Conservation (phyloP, 2,329 filamentous ascomycete genomes). For the Fusarium mangiferae region DNA sequence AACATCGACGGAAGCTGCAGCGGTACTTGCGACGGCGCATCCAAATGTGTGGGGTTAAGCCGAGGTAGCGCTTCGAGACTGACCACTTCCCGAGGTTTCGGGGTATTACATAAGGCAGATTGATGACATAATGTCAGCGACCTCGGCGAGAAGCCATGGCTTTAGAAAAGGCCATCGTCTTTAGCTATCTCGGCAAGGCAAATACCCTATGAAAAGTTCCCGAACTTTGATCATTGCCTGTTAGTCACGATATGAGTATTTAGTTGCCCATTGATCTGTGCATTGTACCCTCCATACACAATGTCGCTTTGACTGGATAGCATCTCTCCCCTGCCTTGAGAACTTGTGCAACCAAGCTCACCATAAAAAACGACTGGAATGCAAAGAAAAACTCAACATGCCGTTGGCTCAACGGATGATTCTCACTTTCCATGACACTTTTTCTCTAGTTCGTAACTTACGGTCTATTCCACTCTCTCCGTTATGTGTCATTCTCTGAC, state of each 20-base stretch:
- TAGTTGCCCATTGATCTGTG: neutral
- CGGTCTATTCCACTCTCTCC: neutral
- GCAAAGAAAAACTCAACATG: constrained; percentile 8
- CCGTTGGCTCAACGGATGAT: neutral
- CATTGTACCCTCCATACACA: too few species aligned
- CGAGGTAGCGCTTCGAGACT: constrained; percentile 40
- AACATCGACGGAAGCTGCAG: constrained; percentile 29
- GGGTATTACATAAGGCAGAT: constrained; percentile 13
- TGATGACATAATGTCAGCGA: neutral
- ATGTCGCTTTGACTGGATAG: neutral
- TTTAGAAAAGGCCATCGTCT: neutral
- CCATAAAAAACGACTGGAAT: constrained; percentile 23
- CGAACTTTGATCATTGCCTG: too few species aligned
- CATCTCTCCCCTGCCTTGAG: too few species aligned
- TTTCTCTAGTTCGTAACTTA: too few species aligned
- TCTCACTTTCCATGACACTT: neutral
- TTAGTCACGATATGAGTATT: neutral
- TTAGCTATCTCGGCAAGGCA: neutral
- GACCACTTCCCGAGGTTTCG: constrained; percentile 38
- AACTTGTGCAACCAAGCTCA: too few species aligned
- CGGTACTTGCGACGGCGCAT: constrained; percentile 32
- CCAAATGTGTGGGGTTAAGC: constrained; percentile 44
- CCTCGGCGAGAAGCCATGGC: neutral
- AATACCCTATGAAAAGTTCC: neutral
- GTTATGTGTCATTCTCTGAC: neutral